A percentile compares a stretch with the other conserved stretches of the same genome.
These are phyloP conservation scores for Colletotrichum neosansevieriae DNA, from an alignment of 2,329 filamentous ascomycete genomes.

Conservation along the genomic window DNA sequence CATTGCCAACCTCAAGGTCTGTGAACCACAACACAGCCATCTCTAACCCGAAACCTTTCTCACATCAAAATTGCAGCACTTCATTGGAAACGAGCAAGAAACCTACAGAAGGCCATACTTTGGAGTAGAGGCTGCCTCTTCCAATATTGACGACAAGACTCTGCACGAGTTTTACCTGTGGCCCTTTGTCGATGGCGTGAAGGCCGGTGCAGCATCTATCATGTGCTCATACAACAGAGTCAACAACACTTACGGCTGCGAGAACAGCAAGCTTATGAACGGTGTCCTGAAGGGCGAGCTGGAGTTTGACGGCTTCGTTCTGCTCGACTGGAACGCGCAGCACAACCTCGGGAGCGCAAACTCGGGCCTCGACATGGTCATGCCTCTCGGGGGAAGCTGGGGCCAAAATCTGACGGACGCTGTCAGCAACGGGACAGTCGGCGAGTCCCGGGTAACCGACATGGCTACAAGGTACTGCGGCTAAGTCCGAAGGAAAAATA, in stretches of 20 bases:
- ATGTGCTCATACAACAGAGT: conserved; percentile 78
- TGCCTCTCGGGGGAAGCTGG: conserved; percentile 66
- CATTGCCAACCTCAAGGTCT: conserved; percentile 68
- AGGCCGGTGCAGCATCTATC: conserved; percentile 67
- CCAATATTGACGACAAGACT: conserved; percentile 72
- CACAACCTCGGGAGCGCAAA: conserved; percentile 72
- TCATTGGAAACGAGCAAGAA: conserved; percentile 82
- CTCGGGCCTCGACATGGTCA: conserved; percentile 78
- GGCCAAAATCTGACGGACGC: conserved; percentile 67
- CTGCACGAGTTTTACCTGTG: conserved; percentile 75
- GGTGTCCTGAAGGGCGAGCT: conserved; percentile 73
- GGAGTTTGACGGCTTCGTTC: conserved; percentile 57
- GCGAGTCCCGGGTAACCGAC: conserved; percentile 66
- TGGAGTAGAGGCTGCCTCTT: conserved; percentile 59
- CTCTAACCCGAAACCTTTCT: background rate
- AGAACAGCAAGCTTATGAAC: conserved; percentile 77
- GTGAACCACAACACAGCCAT: background rate
- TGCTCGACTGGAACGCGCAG: conserved; percentile 73
- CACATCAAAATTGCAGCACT: conserved; percentile 71
- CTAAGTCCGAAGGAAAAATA: no score
- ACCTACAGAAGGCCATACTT: conserved; percentile 69
- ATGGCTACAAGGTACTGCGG: conserved; percentile 64
- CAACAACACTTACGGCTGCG: conserved; percentile 79
- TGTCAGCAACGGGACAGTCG: conserved; percentile 70
- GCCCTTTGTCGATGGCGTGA: conserved; percentile 77